A percentile compares a stretch with the other conserved stretches of the same genome.
These are phyloP conservation scores for Spergularia azorica DNA, from an alignment of 179 eudicot genomes.

Conservation along the genomic window DNA sequence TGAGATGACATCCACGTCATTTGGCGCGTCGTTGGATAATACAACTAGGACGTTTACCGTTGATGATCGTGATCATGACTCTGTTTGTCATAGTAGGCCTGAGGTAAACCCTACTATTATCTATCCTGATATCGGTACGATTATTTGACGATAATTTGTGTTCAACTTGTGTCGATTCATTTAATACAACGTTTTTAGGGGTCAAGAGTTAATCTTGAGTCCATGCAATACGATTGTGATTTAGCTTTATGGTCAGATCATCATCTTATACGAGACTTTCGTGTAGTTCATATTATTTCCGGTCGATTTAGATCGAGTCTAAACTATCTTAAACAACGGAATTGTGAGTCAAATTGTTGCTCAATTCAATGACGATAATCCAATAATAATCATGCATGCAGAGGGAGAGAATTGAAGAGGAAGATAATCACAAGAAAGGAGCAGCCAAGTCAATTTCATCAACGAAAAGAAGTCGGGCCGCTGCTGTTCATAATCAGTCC, in stretches of 20 bases:
- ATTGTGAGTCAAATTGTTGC: too few relatives aligned
- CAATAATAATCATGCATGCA: neutral
- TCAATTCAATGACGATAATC: too few relatives aligned
- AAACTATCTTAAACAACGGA: too few relatives aligned
- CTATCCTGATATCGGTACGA: neutral
- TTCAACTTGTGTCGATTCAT: too few relatives aligned
- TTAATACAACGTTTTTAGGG: too few relatives aligned
- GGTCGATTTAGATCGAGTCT: too few relatives aligned
- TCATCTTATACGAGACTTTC: too few relatives aligned
- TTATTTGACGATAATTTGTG: too few relatives aligned
- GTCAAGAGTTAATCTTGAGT: too few relatives aligned
- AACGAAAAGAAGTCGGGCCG: constrained; percentile 69
- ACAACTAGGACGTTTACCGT: constrained; percentile 41
- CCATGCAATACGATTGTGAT: too few relatives aligned
- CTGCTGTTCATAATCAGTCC: constrained; percentile 85
- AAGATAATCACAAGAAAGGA: constrained; percentile 39
- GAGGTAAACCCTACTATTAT: constrained; percentile 33
- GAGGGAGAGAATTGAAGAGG: constrained; percentile 35
- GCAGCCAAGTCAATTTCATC: constrained; percentile 46
- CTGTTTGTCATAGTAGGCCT: constrained; percentile 51
- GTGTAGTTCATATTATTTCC: too few relatives aligned
- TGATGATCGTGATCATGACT: constrained; percentile 54
- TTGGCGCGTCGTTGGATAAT: constrained; percentile 51
- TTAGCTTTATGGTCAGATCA: too few relatives aligned
- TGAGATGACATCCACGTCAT: constrained; percentile 42